Base-by-base conservation (phyloP, 176 grass and related monocot species). In the Lolium perenne region DNA sequence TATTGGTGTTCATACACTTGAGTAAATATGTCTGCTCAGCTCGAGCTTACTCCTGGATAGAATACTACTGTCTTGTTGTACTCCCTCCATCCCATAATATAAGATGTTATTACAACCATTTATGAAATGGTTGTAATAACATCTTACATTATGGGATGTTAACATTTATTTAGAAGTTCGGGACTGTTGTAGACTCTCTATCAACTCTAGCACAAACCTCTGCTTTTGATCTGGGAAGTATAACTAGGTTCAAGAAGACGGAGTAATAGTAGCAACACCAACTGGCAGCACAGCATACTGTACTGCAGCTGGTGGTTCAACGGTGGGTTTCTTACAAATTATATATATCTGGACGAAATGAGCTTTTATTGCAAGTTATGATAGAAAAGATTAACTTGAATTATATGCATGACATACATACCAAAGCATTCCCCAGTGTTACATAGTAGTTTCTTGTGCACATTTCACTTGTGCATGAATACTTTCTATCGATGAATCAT, bases 281-380 rank as follows among this genome's bases (percentile, higher is more conserved):
- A 98, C 96, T 82, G 96, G 93, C 60, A 95, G 93, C 56, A 98
- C 96, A 14, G 91, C 95, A 62, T 98, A 98, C 86, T 98, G 93
- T 77, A 98, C 93, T 77, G 84, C 93, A 82, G 93, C 96, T 73
- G 96, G 96, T 56, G 96, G 96, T 2, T 98, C 96, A 58, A 98
- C 92, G 96, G 93, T 98, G 78, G 9, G 88, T 90, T 64, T 66
- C 26, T 69, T 93, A 16, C 43, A 81, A 43, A 14, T 47, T 29
- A 1, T 64, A 69, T 69, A 69, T 10, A 69, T 17, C 17, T 40
- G 66, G 15, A 40, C 18, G 66, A 40, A 69, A 38, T 10, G 35
- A 69, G 16, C 35, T 55, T 55, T 55, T 55, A 55, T 55, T 4
- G 16, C 5, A 17, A 55, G 16, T 55, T 18, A 55, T 55, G 4